Conservation (phyloP, 176 grass and related monocot species). For the Cenchrus americanus region DNA sequence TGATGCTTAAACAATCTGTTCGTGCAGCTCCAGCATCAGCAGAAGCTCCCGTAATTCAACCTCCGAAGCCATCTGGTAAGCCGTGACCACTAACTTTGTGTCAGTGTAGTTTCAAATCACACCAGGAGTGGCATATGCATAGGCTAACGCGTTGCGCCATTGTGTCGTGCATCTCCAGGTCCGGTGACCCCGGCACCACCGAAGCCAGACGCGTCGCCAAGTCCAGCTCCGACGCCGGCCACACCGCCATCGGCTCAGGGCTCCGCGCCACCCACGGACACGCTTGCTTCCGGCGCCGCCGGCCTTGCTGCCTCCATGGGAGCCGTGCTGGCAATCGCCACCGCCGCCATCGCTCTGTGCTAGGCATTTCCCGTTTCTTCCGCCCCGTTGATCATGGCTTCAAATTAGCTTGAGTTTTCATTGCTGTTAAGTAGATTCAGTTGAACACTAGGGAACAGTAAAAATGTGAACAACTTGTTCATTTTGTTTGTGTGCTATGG, state of each 20-base stretch:
- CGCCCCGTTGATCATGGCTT: background rate
- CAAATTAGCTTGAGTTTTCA: background rate
- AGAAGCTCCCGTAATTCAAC: background rate
- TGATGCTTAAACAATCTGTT: background rate
- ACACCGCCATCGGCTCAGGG: background rate
- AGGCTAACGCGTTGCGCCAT: no score
- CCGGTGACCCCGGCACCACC: background rate
- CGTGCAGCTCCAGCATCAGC: background rate
- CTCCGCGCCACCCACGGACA: background rate
- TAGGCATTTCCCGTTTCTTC: background rate
- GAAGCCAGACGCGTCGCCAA: background rate
- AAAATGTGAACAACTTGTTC: background rate
- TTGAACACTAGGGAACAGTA: background rate
- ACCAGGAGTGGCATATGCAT: no score
- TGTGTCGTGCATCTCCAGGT: conserved; percentile 26
- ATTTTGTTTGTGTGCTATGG: background rate
- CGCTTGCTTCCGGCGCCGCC: background rate
- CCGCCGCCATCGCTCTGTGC: conserved; percentile 10
- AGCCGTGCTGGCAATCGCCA: background rate
- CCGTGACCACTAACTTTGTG: background rate
- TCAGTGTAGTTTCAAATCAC: no score
- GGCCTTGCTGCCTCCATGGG: background rate
- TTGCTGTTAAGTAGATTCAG: background rate
- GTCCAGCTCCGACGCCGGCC: background rate
- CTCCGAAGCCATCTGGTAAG: background rate